Conservation (phyloP, 345 rosid genomes). For the Microthlaspi erraticum region DNA sequence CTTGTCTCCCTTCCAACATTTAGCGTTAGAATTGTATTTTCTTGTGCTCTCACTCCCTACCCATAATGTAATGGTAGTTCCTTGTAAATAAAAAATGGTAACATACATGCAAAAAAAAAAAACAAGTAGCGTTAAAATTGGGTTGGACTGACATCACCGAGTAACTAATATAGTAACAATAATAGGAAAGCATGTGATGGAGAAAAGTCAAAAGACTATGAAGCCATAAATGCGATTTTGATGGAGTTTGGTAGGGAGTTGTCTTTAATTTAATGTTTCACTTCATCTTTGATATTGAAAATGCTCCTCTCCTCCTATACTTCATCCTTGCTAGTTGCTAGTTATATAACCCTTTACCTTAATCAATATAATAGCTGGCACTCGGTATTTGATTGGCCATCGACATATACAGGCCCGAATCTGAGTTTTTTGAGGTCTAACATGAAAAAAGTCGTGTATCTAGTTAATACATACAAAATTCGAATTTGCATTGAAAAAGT, state of each 20-base stretch:
- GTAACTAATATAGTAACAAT: conserved; percentile 6
- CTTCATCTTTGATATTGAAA: conserved; percentile 29
- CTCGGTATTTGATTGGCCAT: neutral
- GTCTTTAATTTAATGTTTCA: conserved; percentile 15
- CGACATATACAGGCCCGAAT: no score
- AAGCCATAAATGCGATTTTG: conserved; percentile 40
- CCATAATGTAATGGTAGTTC: no score
- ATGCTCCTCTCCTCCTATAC: conserved; percentile 7
- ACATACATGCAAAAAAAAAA: no score
- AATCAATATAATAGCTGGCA: neutral
- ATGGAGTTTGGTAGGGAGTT: conserved; percentile 42
- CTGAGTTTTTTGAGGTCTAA: no score
- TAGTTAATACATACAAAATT: no score
- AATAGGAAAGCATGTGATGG: neutral
- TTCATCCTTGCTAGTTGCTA: conserved; percentile 19
- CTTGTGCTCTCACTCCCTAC: no score
- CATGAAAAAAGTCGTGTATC: no score
- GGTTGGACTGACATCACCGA: conserved; percentile 34
- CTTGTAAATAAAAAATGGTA: no score
- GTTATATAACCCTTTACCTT: conserved; percentile 9
- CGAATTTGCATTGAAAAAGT: no score
- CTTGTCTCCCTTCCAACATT: conserved; percentile 28
- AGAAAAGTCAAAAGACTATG: conserved; percentile 24
- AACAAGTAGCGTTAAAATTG: conserved; percentile 1
- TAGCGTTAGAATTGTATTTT: conserved; percentile 26